Base-by-base conservation (phyloP, 1,284 basidiomycete genomes). In the Ganoderma meredithae region DNA sequence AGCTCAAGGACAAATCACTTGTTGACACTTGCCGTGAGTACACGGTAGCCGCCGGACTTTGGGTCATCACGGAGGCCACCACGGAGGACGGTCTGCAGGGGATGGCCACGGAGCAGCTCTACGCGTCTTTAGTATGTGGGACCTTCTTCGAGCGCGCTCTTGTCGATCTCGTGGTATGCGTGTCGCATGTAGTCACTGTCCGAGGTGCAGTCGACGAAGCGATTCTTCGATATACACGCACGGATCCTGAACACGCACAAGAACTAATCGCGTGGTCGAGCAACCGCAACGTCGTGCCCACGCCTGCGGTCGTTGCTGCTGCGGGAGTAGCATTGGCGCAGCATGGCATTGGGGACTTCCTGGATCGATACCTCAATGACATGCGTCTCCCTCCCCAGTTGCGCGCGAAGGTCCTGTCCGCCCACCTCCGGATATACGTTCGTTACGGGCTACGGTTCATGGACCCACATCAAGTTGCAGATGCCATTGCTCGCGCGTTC, bases 1-100 rank as follows among this genome's bases (percentile, higher is more conserved):
- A 75, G 19, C 75, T 81, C 10, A 71, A 73, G 15, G 83, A 89
- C 66, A 71, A 64, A 2, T 63, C 75, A 1, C 74, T 90, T 15
- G 75, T 81, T 13, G 74, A 79, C 1, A 72, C 69, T 2, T 80
- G 78, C 65, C 72, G 67, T 36, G 71, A 71, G 25, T 73, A 76
- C 64, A 75, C 66, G 49, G 52, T 40, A 3, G 12, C 43, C 0
- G 36, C 56, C 9, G 53, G 33, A 1, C 61, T 75, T 1, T 74
- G 71, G 73, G 13, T 53, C 4, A n/a, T 52, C 8, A 39, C 53
- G 31, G 27, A 43, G 1, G 43, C 56, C 2, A 25, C 7, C 0
- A 62, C 67, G 3, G 47, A 56, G 1, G 25, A 52, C 0, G 68
- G 69, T 5, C 15, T 72, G 31, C 66, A 64, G 3, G 19, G 61